Evolutionary conservation across 768 basidiomycete genomes (phyloP).

Genomic region (Suillus bovinus): DNA sequence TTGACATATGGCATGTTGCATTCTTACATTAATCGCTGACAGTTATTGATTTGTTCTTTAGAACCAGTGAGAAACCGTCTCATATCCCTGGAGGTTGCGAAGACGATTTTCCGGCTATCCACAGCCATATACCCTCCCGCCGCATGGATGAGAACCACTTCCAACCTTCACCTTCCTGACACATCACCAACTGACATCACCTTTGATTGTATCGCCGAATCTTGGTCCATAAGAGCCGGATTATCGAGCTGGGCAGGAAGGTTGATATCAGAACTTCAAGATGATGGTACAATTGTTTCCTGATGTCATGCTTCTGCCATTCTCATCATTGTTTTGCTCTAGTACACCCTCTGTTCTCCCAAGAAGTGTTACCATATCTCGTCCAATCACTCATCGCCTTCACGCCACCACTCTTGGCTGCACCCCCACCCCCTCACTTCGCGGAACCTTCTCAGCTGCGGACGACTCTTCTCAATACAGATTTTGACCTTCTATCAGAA

Average conservation of each 20-base stretch:
- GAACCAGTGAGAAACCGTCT: conserved; percentile 72
- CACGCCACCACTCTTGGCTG: conserved; percentile 50
- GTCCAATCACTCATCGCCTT: conserved; percentile 59
- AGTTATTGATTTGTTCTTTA: conserved; percentile 29
- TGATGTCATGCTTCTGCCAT: background rate
- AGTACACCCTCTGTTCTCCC: conserved; percentile 61
- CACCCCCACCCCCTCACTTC: conserved; percentile 39
- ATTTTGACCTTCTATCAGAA: conserved; percentile 75
- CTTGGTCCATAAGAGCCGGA: conserved; percentile 65
- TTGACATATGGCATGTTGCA: conserved; percentile 66
- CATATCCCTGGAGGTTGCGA: conserved; percentile 65
- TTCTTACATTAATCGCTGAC: conserved; percentile 2
- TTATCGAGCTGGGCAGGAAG: conserved; percentile 81
- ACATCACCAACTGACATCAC: conserved; percentile 17
- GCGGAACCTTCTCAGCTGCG: conserved; percentile 41
- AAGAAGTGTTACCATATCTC: conserved; percentile 64
- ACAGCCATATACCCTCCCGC: conserved; percentile 72
- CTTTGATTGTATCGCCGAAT: conserved; percentile 42
- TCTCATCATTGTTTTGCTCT: conserved; percentile 3
- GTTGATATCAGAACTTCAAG: conserved; percentile 68
- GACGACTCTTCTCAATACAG: conserved; percentile 53
- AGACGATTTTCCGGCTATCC: conserved; percentile 68
- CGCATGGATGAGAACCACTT: conserved; percentile 50
- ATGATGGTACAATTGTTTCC: conserved; percentile 49
- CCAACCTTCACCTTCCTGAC: conserved; percentile 25